phyloP scores from a whole-genome alignment of 2,329 filamentous ascomycete genomes.

The Aspergillus versicolor region DNA sequence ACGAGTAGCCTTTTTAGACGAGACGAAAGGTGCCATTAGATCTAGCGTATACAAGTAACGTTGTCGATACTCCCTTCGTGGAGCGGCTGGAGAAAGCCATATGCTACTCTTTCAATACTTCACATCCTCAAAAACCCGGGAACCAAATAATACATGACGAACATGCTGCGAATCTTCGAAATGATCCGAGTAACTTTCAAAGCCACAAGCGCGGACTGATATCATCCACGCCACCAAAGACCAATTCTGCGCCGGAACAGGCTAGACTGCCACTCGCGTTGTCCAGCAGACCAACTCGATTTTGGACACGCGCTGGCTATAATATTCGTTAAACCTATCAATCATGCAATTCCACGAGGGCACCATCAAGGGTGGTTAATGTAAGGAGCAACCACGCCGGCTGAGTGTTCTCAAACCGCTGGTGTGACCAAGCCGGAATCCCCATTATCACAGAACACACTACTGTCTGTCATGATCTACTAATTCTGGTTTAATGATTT shows the following conservation, averaged over 20 bases:
- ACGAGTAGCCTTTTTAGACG: not conserved
- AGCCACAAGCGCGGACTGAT: not conserved
- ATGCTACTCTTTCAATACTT: not conserved
- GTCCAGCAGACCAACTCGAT: not conserved
- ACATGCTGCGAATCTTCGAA: not conserved
- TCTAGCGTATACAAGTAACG: not conserved
- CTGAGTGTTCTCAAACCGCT: not conserved
- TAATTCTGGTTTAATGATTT: too few species aligned
- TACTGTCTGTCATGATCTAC: too few species aligned
- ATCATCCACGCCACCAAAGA: not conserved
- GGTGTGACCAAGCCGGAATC: not conserved
- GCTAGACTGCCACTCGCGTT: not conserved
- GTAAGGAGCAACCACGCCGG: not conserved
- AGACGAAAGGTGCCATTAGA: not conserved
- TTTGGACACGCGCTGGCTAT: not conserved
- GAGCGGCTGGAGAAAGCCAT: not conserved
- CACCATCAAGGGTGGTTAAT: not conserved
- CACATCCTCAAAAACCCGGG: too few species aligned
- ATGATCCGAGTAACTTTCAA: too few species aligned
- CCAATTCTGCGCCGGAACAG: not conserved
- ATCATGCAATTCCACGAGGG: not conserved
- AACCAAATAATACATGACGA: not conserved
- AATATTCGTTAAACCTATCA: not conserved
- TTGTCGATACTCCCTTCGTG: not conserved
- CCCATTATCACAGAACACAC: too few species aligned